Percentiles rank a stretch among this genome's conserved stretches.
These are phyloP conservation scores for Solanum dulcamara DNA, from an alignment of 257 asterid species.

Conservation along the genomic window DNA sequence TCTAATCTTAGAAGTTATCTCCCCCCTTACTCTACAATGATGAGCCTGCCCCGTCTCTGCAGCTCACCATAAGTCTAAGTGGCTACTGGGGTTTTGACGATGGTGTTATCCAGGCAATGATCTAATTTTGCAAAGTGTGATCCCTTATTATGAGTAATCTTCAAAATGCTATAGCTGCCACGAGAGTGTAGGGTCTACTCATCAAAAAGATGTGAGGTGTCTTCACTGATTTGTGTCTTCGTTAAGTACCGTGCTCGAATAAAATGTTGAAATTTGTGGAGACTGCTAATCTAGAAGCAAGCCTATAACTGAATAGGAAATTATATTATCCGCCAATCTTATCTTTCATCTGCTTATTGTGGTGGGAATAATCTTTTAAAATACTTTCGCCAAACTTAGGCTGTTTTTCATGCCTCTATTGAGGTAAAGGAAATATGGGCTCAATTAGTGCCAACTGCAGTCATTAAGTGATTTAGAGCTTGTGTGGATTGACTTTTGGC, in stretches of 20 bases:
- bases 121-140: neutral
- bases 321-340: neutral
- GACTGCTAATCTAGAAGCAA: neutral
- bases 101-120: neutral
- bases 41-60: neutral
- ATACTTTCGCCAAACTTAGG: neutral
- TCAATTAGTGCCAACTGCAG: neutral
- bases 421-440: neutral
- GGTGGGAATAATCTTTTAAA: neutral
- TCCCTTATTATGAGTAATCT: neutral
- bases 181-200: neutral
- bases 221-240: neutral
- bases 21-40: neutral
- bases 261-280: neutral
- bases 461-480: neutral
- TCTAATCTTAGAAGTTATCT: neutral
- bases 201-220: neutral
- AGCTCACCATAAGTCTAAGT: neutral
- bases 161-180: neutral
- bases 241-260: neutral
- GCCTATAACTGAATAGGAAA: neutral
- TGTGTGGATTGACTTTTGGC: no score
- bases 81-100: neutral
- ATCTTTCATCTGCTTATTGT: neutral
- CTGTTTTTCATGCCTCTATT: neutral